Percentiles rank a stretch among this genome's conserved stretches.
phyloP scores from a whole-genome alignment of 148 eudicot genomes.

The Diospyros lotus region DNA sequence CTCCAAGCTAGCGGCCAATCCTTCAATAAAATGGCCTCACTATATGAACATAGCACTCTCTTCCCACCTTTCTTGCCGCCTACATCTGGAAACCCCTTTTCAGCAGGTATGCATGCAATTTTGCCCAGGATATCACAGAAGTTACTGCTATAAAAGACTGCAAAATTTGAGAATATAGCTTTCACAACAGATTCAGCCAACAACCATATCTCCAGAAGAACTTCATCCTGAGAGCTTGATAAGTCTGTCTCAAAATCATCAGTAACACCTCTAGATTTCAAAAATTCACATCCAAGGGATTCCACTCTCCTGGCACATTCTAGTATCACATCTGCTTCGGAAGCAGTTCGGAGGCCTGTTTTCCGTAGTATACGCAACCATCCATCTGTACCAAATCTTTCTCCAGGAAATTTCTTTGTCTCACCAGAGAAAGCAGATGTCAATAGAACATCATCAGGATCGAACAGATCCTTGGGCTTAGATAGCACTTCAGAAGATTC shows the following conservation, averaged over 20 bases:
- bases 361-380: slow-evolving; percentile 86
- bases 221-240: slow-evolving; percentile 44
- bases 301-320: slow-evolving; percentile 93
- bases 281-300: slow-evolving; percentile 66
- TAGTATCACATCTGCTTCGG: slow-evolving; percentile 80
- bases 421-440: slow-evolving; percentile 85
- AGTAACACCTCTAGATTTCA: slow-evolving; percentile 35
- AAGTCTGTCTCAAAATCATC: slow-evolving; percentile 56
- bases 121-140: slow-evolving; percentile 83
- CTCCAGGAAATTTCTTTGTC: slow-evolving; percentile 86
- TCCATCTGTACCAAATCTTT: slow-evolving; percentile 68
- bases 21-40: slow-evolving; percentile 75
- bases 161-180: slow-evolving; percentile 85
- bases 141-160: slow-evolving; percentile 81
- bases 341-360: slow-evolving; percentile 68
- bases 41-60: slow-evolving; percentile 81
- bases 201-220: slow-evolving; percentile 74
- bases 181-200: slow-evolving; percentile 79
- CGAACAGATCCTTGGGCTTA: slow-evolving; percentile 78
- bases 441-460: slow-evolving; percentile 81
- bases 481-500: slow-evolving; percentile 58
- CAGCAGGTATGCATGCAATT: slow-evolving; percentile 88
- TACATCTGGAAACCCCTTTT: slow-evolving; percentile 84
- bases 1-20: slow-evolving; percentile 99
- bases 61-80: slow-evolving; percentile 85